Percentiles rank a stretch among this genome's conserved stretches.
Conservation (phyloP, 805 yeast genomes). For the Candida boleticola region DNA sequence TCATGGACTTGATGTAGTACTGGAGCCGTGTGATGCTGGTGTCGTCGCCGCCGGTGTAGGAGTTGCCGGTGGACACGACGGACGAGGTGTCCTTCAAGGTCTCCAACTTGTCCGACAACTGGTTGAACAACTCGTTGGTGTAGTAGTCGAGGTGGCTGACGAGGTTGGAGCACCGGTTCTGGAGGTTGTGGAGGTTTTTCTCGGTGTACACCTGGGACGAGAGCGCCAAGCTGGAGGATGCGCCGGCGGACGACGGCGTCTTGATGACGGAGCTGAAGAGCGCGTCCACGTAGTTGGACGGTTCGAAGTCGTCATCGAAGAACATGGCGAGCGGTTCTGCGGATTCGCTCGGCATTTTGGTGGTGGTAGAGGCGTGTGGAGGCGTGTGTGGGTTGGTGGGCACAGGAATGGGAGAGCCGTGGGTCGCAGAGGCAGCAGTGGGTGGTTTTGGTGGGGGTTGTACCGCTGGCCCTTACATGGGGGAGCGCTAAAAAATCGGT, state of each 20-base stretch:
- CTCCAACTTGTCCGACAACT: slow-evolving; percentile 49
- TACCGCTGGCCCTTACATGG: neutral
- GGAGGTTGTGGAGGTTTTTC: slow-evolving; percentile 37
- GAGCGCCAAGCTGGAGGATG: slow-evolving; percentile 10
- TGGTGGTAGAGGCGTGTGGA: neutral
- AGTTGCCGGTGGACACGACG: slow-evolving; percentile 42
- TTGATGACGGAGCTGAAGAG: slow-evolving; percentile 44
- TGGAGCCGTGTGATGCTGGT: slow-evolving; percentile 55
- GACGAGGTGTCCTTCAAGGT: slow-evolving; percentile 46
- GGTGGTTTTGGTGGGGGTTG: neutral
- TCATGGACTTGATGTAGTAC: slow-evolving; percentile 61
- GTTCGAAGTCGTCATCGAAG: slow-evolving; percentile 63
- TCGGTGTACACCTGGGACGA: slow-evolving; percentile 26
- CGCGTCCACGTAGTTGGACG: slow-evolving; percentile 65
- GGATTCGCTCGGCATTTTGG: too few species aligned
- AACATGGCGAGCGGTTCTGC: slow-evolving; percentile 59
- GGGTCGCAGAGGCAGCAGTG: neutral
- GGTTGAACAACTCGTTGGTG: slow-evolving; percentile 55
- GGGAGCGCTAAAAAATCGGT: too few species aligned
- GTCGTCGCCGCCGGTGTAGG: slow-evolving; percentile 9
- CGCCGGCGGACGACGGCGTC: slow-evolving; percentile 7
- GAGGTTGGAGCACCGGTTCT: slow-evolving; percentile 48
- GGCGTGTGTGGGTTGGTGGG: neutral
- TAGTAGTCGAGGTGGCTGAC: slow-evolving; percentile 61
- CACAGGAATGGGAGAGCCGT: neutral